Base-by-base conservation (phyloP, 1,284 basidiomycete genomes). In the Boletus smithii region DNA sequence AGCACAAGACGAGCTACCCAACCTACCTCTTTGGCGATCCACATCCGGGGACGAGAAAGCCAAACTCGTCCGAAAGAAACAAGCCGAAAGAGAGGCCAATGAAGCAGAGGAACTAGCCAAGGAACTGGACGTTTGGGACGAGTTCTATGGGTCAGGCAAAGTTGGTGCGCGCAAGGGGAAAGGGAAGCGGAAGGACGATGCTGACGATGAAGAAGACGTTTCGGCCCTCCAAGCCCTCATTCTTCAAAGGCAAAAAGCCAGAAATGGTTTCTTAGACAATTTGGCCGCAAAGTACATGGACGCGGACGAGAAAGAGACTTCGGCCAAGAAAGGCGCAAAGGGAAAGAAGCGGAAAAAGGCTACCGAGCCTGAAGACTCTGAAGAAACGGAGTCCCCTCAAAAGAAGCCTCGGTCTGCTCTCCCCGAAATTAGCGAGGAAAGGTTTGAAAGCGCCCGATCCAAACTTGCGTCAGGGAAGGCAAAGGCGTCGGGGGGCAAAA, bases 91-190 rank as follows among this genome's bases (percentile, higher is more conserved):
- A 63, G 91, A 95, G 67, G 90, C 91, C 0, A 71, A 73, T 43
- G 91, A 95, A 60, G 94, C 94, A 1, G 94, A 97, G 65, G 74
- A 80, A 37, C 69, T 87, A 18, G 93, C 94, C 1, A 90, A 84
- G 59, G 91, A 94, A 57, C 71, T 97, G 14, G 94, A 92, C 10
- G 88, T 97, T 8, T 94, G 91, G 87, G 93, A 97, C 50, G 92
- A 97, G 64, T 95, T 97, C 60, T 97, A 90, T 62, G 93, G 91
- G 2, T 81, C 72, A 50, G 91, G 88, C 5, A 87, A 86, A 69
- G 72, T 79, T 16, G 82, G 83, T 13, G 71, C 79, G 37, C 74
- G 83, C 50, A 81, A 80, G 59, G 71, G 70, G 35, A 82, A 81
- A 49, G 76, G 71, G 2, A 86, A 83, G 53, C 75, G 67, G 6